Percentiles rank a stretch among this genome's conserved stretches.
These are phyloP conservation scores for Megacollybia marginata DNA, from an alignment of 768 basidiomycete genomes.

Conservation along the genomic window DNA sequence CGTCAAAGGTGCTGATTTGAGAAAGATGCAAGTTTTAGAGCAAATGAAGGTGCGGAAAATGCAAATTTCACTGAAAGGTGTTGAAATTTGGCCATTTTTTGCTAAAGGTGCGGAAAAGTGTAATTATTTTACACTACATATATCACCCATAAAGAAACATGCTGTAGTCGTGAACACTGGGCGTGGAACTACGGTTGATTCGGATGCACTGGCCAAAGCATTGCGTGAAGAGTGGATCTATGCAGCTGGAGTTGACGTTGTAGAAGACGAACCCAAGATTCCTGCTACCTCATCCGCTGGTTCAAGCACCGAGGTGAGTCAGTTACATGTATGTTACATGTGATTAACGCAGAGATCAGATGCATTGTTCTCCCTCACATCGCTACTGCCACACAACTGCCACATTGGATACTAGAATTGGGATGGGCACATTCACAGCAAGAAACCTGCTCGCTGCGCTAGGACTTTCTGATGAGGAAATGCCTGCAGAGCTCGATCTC, in stretches of 20 bases:
- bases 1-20: too few species aligned
- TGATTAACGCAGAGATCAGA: conserved; percentile 25
- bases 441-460: conserved; percentile 48
- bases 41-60: too few species aligned
- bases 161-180: conserved; percentile 80
- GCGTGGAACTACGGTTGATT: conserved; percentile 85
- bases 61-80: too few species aligned
- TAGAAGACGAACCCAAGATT: conserved; percentile 86
- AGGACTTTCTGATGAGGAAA: conserved; percentile 39
- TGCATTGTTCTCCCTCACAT: conserved; percentile 86
- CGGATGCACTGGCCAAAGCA: conserved; percentile 79
- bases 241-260: conserved; percentile 90
- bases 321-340: not conserved
- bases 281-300: conserved; percentile 66
- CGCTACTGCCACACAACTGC: too few species aligned
- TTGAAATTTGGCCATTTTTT: too few species aligned
- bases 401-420: conserved; percentile 74
- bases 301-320: conserved; percentile 63
- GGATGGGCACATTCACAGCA: conserved; percentile 74
- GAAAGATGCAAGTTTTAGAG: too few species aligned
- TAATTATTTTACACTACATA: too few species aligned
- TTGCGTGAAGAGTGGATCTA: conserved; percentile 74
- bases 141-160: conserved; percentile 91
- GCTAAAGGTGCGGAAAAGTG: too few species aligned
- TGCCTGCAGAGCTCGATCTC: conserved; percentile 51